Evolutionary conservation across 306 rosid species (phyloP).

Genomic region (Castanea crenata): DNA sequence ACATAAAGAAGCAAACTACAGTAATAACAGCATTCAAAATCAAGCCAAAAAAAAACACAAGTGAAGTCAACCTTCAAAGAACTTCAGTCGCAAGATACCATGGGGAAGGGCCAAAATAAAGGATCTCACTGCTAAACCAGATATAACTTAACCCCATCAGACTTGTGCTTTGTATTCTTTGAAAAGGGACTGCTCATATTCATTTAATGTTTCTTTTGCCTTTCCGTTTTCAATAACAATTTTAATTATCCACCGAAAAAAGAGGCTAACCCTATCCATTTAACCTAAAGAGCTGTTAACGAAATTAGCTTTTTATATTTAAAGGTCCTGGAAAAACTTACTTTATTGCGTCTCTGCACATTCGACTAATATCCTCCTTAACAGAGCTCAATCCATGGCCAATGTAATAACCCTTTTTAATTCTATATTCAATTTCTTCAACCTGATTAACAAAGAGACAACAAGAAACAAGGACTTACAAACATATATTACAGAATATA

Average conservation of each 20-base stretch:
- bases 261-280: too few species aligned
- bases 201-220: too few species aligned
- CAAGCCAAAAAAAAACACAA: neutral
- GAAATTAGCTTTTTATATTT: neutral
- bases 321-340: constrained; percentile 31
- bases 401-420: constrained; percentile 78
- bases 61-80: neutral
- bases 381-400: constrained; percentile 83
- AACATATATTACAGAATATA: neutral
- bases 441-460: constrained; percentile 53
- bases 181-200: too few species aligned
- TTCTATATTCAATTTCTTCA: constrained; percentile 89
- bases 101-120: neutral
- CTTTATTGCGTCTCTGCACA: constrained; percentile 98
- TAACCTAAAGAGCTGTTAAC: neutral
- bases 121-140: neutral
- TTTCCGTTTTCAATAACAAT: too few species aligned
- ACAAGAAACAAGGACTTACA: constrained; percentile 10
- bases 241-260: too few species aligned
- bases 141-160: neutral
- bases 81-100: neutral
- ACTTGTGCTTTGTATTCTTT: neutral
- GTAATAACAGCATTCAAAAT: neutral
- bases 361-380: constrained; percentile 90
- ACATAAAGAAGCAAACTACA: neutral